These are phyloP conservation scores for Panicum virgatum DNA, from an alignment of 202 grass and related monocot genomes.

Conservation along the genomic window DNA sequence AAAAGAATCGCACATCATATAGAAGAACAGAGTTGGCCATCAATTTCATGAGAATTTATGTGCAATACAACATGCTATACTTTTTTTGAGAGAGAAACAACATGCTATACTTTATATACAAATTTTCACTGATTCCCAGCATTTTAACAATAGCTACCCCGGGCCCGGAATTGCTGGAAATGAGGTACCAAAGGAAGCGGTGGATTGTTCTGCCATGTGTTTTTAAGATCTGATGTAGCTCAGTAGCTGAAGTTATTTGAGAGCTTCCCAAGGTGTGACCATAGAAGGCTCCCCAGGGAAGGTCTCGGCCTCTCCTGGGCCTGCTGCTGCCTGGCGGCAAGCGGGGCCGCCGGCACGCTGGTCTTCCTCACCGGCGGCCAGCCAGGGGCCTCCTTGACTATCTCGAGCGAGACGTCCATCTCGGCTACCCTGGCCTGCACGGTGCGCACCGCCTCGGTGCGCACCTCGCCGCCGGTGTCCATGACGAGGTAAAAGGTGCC, in stretches of 20 bases:
- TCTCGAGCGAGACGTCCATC: constrained; percentile 41
- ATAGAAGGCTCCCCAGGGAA: constrained; percentile 60
- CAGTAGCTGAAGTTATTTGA: constrained; percentile 57
- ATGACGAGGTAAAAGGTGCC: constrained; percentile 60
- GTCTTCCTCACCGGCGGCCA: constrained; percentile 48
- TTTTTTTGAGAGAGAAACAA: too few relatives aligned
- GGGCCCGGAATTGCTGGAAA: not conserved
- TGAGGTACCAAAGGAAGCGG: constrained; percentile 5
- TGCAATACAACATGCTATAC: constrained; percentile 33
- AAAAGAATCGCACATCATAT: not conserved
- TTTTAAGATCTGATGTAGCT: constrained; percentile 45
- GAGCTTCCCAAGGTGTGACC: constrained; percentile 68
- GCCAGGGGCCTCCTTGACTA: constrained; percentile 29
- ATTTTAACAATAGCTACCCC: not conserved
- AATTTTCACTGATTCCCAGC: constrained; percentile 9
- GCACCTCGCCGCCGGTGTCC: constrained; percentile 56
- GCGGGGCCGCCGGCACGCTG: not conserved
- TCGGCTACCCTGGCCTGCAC: constrained; percentile 44
- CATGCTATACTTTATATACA: constrained; percentile 39
- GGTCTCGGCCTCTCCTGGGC: constrained; percentile 26
- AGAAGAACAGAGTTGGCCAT: not conserved
- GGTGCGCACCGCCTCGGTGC: constrained; percentile 39
- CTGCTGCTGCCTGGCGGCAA: not conserved
- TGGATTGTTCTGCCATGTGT: not conserved
- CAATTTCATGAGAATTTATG: constrained; percentile 18